Evolutionary conservation across 805 yeast genomes (phyloP), one percentile per base, ranked within the genome.

Genomic region (Yarrowia sp.): DNA sequence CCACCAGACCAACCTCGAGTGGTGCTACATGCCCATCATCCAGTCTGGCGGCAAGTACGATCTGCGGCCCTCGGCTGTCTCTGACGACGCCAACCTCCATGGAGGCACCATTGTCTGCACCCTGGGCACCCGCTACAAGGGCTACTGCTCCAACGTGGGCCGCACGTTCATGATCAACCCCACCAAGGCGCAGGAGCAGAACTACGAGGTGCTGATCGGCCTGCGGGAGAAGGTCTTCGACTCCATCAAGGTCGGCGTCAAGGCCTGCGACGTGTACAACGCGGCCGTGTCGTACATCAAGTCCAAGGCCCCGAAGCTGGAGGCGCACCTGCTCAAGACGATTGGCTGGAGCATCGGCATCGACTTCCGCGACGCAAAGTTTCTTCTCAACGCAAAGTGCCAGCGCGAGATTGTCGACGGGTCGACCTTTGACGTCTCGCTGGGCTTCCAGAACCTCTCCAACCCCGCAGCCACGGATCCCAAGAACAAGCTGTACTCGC

Each of bases 91-190:
- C 65, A 82, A 81, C 66, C 80, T 81, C 53, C 87, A 89, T 8
- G 82, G 82, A 14, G 93, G 96, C 22, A 90, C 88, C 33, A 91
- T 93, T 58, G 74, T 91, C 66, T 83, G 96, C 6, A 85, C 96
- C 2, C 76, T 94, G 65, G 97, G 97, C 61, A 79, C 93, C 65
- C 83, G 97, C 69, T 93, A 91, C 76, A 89, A 85, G 70, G 85
- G 88, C 47, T 93, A 93, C 74, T 90, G 97, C 72, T 88, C 97
- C 6, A 90, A 88, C 68, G 77, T 93, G 49, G 92, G 87, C 8
- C 82, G 98, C 73, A 88, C 97, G 0, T 93, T 89, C 68, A 78
- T 93, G 71, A 89, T 93, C 69, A 96, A 90, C 71, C 97, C 97
- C 10, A 80, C 96, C 4, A 81, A 83, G 58, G 87, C 84, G 65